A percentile compares a stretch with the other conserved stretches of the same genome.
phyloP scores from a whole-genome alignment of 2,329 filamentous ascomycete species.

The Fusarium verrucosum region DNA sequence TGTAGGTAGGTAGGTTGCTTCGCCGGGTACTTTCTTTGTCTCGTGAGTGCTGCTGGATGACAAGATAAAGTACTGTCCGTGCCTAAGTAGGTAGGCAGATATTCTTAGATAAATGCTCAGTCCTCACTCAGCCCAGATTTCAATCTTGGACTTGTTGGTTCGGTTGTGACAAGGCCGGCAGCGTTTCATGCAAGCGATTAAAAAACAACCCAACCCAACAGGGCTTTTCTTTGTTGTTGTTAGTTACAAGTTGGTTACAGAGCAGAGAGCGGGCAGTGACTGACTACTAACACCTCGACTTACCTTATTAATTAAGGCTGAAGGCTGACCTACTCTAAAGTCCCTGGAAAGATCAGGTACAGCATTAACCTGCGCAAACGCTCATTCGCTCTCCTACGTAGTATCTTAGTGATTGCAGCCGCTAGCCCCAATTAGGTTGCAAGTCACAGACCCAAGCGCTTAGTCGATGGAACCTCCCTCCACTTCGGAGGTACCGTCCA shows the following conservation, averaged over 20 bases:
- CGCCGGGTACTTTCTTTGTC: slow-evolving; percentile 4
- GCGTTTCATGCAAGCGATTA: slow-evolving; percentile 2
- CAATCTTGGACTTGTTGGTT: background rate
- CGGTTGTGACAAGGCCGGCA: background rate
- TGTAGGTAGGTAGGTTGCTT: too few relatives aligned
- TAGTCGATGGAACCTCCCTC: slow-evolving; percentile 1
- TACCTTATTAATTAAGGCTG: slow-evolving; percentile 11
- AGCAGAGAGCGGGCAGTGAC: slow-evolving; percentile 5
- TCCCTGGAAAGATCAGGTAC: slow-evolving; percentile 19
- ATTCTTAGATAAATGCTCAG: background rate
- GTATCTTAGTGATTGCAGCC: slow-evolving; percentile 26
- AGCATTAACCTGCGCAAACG: background rate
- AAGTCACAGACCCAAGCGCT: slow-evolving; percentile 15
- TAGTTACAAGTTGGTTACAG: slow-evolving; percentile 16
- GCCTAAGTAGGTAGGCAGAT: too few relatives aligned
- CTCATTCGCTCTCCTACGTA: slow-evolving; percentile 19
- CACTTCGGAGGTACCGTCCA: background rate
- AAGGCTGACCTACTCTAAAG: background rate
- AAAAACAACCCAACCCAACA: background rate
- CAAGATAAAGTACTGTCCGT: too few relatives aligned
- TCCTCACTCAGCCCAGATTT: background rate
- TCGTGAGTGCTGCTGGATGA: background rate
- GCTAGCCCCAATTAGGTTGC: slow-evolving; percentile 18
- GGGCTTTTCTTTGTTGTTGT: slow-evolving; percentile 3
- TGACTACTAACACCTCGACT: too few relatives aligned